A percentile compares a stretch with the other conserved stretches of the same genome.
Conservation (phyloP, 2,329 filamentous ascomycete species). For the Fusarium praegraminearum region DNA sequence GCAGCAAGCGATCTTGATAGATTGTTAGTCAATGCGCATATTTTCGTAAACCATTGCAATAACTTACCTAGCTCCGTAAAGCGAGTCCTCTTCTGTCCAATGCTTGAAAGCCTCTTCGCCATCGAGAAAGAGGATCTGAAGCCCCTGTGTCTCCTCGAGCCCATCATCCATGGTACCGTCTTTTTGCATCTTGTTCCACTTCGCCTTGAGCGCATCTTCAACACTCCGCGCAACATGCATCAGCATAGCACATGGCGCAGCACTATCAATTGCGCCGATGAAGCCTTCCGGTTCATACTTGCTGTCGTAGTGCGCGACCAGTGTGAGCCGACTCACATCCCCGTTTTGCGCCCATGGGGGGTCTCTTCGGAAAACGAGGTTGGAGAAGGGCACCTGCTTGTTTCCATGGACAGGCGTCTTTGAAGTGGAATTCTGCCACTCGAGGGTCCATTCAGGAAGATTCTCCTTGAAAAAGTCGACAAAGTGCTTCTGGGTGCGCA, state of each 20-base stretch:
- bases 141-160: constrained; percentile 80
- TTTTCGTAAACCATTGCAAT: background rate
- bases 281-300: constrained; percentile 85
- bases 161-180: constrained; percentile 64
- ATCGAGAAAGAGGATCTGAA: constrained; percentile 91
- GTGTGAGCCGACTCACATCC: constrained; percentile 82
- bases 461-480: constrained; percentile 80
- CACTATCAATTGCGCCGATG: constrained; percentile 93
- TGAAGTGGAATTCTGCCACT: constrained; percentile 90
- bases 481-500: constrained; percentile 82
- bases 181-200: constrained; percentile 80
- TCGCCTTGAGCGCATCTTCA: constrained; percentile 81
- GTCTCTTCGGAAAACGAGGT: constrained; percentile 87
- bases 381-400: constrained; percentile 82
- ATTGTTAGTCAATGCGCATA: constrained; percentile 5
- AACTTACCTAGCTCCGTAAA: constrained; percentile 84
- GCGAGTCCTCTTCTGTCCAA: constrained; percentile 85
- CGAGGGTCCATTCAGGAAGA: constrained; percentile 82
- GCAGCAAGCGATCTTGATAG: constrained; percentile 74
- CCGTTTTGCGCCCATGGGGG: constrained; percentile 83
- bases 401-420: constrained; percentile 81
- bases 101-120: constrained; percentile 90
- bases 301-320: constrained; percentile 95
- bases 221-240: constrained; percentile 86
- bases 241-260: constrained; percentile 93